Evolutionary conservation across 2,329 filamentous ascomycete species (phyloP).

Genomic region (Colletotrichum noveboracense): DNA sequence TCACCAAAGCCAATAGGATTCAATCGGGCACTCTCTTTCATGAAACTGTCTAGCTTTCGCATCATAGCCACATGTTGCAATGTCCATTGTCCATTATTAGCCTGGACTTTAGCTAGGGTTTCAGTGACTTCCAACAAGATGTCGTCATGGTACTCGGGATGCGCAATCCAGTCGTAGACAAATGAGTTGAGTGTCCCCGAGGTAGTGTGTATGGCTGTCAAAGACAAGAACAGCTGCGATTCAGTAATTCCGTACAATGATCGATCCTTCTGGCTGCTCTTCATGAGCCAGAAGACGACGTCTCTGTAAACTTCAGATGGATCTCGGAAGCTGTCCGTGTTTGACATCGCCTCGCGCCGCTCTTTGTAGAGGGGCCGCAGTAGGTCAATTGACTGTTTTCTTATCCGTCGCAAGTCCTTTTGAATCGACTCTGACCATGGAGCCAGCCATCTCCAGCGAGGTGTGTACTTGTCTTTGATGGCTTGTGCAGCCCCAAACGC

Average conservation of each 20-base stretch:
- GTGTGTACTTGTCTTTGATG: not conserved
- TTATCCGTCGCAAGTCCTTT: not conserved
- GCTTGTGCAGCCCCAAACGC: not conserved
- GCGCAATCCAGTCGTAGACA: not conserved
- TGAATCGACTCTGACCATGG: not conserved
- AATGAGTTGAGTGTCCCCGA: not conserved
- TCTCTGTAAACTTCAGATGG: not conserved
- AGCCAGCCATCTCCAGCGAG: not conserved
- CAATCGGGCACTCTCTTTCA: not conserved
- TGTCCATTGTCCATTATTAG: not conserved
- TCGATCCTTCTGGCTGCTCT: not conserved
- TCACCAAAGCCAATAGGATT: not conserved
- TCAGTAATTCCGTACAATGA: not conserved
- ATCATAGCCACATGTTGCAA: not conserved
- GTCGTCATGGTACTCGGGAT: not conserved
- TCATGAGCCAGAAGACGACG: not conserved
- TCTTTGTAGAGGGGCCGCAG: not conserved
- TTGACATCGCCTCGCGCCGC: not conserved
- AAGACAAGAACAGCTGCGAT: not conserved
- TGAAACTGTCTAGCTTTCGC: not conserved
- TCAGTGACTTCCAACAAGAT: not conserved
- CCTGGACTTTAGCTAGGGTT: not conserved
- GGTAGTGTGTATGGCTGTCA: not conserved
- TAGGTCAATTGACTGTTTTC: not conserved
- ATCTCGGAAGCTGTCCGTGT: not conserved